phyloP scores from a whole-genome alignment of 2,329 filamentous ascomycete species.

The Albophoma yamanashiensis region DNA sequence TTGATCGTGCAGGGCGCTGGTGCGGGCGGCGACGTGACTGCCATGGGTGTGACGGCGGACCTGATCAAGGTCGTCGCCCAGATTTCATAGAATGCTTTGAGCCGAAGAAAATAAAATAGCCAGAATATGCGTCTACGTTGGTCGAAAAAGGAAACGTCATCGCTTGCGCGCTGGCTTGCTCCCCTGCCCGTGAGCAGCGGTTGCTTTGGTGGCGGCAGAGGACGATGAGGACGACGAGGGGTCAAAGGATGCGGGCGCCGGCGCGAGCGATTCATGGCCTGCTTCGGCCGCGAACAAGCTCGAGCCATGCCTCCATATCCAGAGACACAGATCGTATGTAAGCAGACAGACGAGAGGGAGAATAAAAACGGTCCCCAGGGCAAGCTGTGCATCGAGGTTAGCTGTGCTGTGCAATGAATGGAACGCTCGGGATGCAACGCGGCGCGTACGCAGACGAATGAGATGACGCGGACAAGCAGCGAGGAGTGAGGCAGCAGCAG shows the following conservation, averaged over 20 bases:
- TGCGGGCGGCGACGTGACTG: constrained; percentile 89
- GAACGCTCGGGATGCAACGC: neutral
- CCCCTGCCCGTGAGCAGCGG: neutral
- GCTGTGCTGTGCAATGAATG: neutral
- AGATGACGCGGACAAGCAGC: constrained; percentile 23
- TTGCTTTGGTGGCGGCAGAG: neutral
- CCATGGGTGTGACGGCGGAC: constrained; percentile 95
- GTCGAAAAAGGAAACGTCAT: neutral
- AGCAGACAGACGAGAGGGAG: constrained; percentile 37
- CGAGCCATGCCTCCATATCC: constrained; percentile 36
- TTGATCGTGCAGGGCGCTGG: constrained; percentile 92
- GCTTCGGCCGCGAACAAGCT: constrained; percentile 5
- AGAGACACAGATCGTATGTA: constrained; percentile 39
- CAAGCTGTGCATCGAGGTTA: constrained; percentile 20
- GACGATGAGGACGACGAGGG: neutral
- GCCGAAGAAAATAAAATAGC: constrained; percentile 9
- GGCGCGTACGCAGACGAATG: constrained; percentile 24
- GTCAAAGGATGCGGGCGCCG: neutral
- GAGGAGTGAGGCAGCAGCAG: constrained; percentile 19
- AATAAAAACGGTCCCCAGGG: constrained; percentile 33
- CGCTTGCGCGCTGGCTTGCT: constrained; percentile 2
- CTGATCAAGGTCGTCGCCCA: constrained; percentile 78
- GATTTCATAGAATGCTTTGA: constrained; percentile 33
- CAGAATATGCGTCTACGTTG: neutral
- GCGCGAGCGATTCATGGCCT: neutral